Percentiles rank a stretch among this genome's conserved stretches.
Evolutionary conservation across 352 stramenopile genomes (phyloP).

Genomic region (Phytopythium vexans): DNA sequence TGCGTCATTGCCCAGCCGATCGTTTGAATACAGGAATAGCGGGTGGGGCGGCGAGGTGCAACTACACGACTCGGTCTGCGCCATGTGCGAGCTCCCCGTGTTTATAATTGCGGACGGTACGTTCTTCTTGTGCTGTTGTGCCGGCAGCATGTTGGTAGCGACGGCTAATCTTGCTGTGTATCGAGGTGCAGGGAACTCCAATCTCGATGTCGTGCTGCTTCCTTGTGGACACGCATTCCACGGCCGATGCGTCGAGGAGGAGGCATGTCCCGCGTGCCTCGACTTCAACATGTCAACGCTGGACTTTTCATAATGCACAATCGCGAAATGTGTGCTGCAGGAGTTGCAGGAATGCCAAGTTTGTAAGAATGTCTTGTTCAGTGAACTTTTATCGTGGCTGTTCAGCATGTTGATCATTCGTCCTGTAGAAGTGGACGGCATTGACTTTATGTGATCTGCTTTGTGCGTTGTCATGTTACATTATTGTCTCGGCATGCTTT

Average conservation of each 20-base stretch:
- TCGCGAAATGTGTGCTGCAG: conserved; percentile 1
- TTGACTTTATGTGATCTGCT: too few species aligned
- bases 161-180: conserved; percentile 9
- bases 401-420: too few species aligned
- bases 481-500: too few species aligned
- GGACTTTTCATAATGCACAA: conserved; percentile 10
- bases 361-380: too few species aligned
- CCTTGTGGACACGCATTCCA: conserved; percentile 84
- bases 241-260: conserved; percentile 51
- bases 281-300: conserved; percentile 49
- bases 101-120: conserved; percentile 78
- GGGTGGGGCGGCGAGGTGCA: conserved; percentile 87
- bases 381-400: too few species aligned
- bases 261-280: conserved; percentile 68
- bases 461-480: too few species aligned
- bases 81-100: conserved; percentile 70
- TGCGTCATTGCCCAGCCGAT: conserved; percentile 28
- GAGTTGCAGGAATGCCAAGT: too few species aligned
- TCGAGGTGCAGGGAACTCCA: conserved; percentile 53
- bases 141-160: neutral
- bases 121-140: conserved; percentile 9
- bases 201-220: conserved; percentile 71
- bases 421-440: too few species aligned
- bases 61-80: conserved; percentile 76
- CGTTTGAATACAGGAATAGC: conserved; percentile 82